Conservation (phyloP, 2,329 filamentous ascomycete species). For the Ceratocystiopsis sp. region DNA sequence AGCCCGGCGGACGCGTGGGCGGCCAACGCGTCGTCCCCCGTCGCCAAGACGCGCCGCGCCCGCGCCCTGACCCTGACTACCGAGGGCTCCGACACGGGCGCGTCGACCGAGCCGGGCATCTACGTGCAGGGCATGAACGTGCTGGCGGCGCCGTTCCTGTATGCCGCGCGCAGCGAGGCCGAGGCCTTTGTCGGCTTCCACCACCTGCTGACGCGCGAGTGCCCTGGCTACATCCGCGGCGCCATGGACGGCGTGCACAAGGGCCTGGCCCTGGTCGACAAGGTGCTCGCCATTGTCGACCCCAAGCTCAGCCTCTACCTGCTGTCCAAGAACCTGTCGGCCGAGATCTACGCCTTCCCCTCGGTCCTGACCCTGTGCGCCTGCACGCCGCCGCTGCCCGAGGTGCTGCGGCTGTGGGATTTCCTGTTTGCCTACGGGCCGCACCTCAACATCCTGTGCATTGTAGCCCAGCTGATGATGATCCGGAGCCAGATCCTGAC, state of each 20-base stretch:
- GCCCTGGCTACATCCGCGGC: constrained; percentile 83
- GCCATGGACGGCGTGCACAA: constrained; percentile 96
- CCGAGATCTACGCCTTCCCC: constrained; percentile 91
- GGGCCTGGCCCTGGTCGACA: constrained; percentile 79
- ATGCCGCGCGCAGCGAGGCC: constrained; percentile 82
- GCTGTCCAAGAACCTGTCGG: constrained; percentile 70
- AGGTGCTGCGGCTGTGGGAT: constrained; percentile 89
- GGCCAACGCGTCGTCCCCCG: constrained; percentile 20
- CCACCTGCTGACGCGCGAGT: constrained; percentile 70
- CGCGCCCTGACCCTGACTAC: constrained; percentile 43
- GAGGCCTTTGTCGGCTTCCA: constrained; percentile 90
- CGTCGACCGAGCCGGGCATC: constrained; percentile 51
- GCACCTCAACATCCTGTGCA: constrained; percentile 89
- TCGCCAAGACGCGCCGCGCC: constrained; percentile 29
- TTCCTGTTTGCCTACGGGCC: constrained; percentile 93
- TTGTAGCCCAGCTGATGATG: constrained; percentile 84
- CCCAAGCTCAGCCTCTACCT: constrained; percentile 73
- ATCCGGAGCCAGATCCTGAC: constrained; percentile 71
- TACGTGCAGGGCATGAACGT: constrained; percentile 99
- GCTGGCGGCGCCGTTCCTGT: constrained; percentile 84
- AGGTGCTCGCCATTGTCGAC: constrained; percentile 80
- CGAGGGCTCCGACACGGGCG: constrained; percentile 43
- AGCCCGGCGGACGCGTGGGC: neutral
- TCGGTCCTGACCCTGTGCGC: constrained; percentile 89
- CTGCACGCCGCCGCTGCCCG: constrained; percentile 84